Percentiles rank a stretch among this genome's conserved stretches.
Evolutionary conservation across 2,329 filamentous ascomycete species (phyloP).

Genomic region (Graphiopsis chlorocephala): DNA sequence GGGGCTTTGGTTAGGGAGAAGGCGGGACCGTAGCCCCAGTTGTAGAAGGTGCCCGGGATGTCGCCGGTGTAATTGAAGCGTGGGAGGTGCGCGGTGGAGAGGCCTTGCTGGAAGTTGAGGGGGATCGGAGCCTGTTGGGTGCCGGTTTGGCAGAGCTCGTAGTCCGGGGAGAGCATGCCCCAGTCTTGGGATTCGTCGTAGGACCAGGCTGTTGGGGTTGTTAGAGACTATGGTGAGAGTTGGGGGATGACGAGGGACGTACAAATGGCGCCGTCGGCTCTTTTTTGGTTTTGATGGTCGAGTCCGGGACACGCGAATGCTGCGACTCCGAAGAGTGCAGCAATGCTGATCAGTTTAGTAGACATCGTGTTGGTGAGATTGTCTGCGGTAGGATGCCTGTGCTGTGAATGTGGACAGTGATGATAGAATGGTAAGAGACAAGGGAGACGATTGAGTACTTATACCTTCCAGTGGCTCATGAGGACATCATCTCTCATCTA

Average conservation of each 20-base stretch:
- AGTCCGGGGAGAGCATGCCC: conserved; percentile 31
- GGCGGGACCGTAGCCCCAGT: conserved; percentile 51
- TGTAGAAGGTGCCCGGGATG: conserved; percentile 43
- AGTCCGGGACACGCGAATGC: not conserved
- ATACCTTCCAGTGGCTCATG: not conserved
- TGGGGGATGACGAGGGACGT: not conserved
- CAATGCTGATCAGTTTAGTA: not conserved
- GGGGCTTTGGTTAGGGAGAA: conserved; percentile 40
- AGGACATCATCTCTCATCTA: not conserved
- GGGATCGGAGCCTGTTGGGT: conserved; percentile 52
- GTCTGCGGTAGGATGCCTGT: not conserved
- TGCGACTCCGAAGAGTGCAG: not conserved
- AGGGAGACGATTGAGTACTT: not conserved
- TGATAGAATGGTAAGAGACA: not conserved
- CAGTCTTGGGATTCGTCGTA: conserved; percentile 24
- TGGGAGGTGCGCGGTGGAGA: conserved; percentile 41
- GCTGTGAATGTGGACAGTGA: not conserved
- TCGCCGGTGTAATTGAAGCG: conserved; percentile 42
- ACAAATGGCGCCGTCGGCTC: not conserved
- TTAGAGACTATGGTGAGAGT: not conserved
- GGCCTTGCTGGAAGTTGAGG: conserved; percentile 41
- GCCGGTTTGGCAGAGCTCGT: conserved; percentile 49
- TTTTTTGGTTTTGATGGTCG: not conserved
- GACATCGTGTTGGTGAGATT: not conserved
- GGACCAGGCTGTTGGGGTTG: conserved; percentile 16